A percentile compares a stretch with the other conserved stretches of the same genome.
Evolutionary conservation across 805 yeast genomes (phyloP).

Genomic region (Wickerhamiella parazyma): DNA sequence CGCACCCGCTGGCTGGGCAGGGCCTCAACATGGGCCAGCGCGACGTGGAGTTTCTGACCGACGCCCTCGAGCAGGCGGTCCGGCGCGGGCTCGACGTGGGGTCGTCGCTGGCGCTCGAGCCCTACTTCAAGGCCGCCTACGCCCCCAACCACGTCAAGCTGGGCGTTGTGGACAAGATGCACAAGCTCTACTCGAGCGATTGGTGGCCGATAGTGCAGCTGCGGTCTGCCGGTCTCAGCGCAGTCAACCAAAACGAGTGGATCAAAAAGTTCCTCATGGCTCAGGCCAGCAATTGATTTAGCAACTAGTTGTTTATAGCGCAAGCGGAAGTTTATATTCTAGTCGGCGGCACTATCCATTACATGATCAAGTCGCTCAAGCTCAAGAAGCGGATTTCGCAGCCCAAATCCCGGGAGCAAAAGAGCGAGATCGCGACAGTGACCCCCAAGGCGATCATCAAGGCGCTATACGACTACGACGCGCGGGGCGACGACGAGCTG

Average conservation of each 20-base stretch:
- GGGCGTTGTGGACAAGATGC: conserved; percentile 85
- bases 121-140: conserved; percentile 73
- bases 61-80: conserved; percentile 55
- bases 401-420: conserved; percentile 11
- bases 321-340: too few species aligned
- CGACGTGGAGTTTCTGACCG: conserved; percentile 63
- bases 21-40: conserved; percentile 96
- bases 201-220: conserved; percentile 58
- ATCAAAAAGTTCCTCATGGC: conserved; percentile 59
- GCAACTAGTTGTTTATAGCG: too few species aligned
- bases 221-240: conserved; percentile 62
- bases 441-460: conserved; percentile 74
- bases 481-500: conserved; percentile 72
- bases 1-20: conserved; percentile 96
- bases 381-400: conserved; percentile 8
- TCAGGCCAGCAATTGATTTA: conserved; percentile 29
- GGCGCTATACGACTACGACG: conserved; percentile 63
- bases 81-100: conserved; percentile 84
- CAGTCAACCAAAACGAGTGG: conserved; percentile 48
- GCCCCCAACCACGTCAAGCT: conserved; percentile 65
- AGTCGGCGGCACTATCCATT: not conserved
- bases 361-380: conserved; percentile 10
- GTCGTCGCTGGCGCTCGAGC: conserved; percentile 62
- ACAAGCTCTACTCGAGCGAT: conserved; percentile 70
- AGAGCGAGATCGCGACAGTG: conserved; percentile 23